phyloP scores from a whole-genome alignment of 164 flowering plant genomes.

The Vitis riparia region DNA sequence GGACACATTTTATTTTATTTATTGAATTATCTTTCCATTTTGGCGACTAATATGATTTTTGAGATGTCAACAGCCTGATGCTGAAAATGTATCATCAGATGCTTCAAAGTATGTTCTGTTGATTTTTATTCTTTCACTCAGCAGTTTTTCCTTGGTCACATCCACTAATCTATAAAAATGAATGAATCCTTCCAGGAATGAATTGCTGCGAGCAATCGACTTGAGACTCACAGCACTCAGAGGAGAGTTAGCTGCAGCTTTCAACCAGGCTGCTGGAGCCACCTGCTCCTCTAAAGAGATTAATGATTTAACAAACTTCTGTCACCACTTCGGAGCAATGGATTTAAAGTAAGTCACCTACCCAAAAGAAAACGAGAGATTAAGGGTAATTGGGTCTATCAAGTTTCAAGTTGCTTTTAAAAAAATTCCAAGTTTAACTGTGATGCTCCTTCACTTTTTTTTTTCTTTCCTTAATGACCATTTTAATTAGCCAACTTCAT shows the following conservation, averaged over 20 bases:
- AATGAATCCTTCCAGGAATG: conserved; percentile 54
- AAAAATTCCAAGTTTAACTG: background rate
- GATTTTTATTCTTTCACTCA: conserved; percentile 4
- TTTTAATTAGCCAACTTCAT: background rate
- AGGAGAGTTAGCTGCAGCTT: conserved; percentile 53
- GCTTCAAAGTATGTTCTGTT: conserved; percentile 63
- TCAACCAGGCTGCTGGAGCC: conserved; percentile 48
- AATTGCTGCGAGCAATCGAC: conserved; percentile 83
- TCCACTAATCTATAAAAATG: conserved; percentile 5
- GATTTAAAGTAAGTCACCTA: conserved; percentile 48
- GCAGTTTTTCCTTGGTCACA: conserved; percentile 1
- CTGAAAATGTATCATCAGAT: conserved; percentile 41
- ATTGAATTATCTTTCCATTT: background rate
- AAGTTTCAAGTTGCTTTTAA: background rate
- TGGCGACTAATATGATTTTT: conserved; percentile 6
- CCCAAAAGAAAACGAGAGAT: background rate
- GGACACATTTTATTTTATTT: too few species aligned
- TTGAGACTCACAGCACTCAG: conserved; percentile 57
- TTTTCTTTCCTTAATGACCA: background rate
- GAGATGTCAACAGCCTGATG: conserved; percentile 41
- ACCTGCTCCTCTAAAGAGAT: conserved; percentile 50
- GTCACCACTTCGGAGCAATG: conserved; percentile 55
- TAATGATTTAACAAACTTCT: conserved; percentile 43
- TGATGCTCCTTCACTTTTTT: background rate
- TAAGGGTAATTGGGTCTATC: background rate